Percentiles rank a stretch among this genome's conserved stretches.
Conservation (phyloP, 2,329 filamentous ascomycete genomes). For the Hymenoscyphus fraxineus region DNA sequence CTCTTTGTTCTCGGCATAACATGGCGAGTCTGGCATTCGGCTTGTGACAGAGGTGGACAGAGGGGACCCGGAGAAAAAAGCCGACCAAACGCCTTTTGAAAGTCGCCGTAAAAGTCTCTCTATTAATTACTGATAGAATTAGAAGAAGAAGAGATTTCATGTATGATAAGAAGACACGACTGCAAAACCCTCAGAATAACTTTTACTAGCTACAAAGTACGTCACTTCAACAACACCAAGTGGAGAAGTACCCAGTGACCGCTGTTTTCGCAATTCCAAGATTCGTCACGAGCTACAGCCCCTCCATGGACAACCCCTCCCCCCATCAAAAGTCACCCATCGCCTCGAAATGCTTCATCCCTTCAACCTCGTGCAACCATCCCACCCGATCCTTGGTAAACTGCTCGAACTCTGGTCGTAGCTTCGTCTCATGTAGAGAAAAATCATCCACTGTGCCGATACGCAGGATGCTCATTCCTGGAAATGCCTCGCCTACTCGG, state of each 20-base stretch:
- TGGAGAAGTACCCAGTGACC: too few species aligned
- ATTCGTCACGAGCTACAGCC: too few species aligned
- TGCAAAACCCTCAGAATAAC: too few species aligned
- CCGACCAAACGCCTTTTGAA: background rate
- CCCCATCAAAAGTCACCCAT: background rate
- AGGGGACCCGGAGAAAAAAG: background rate
- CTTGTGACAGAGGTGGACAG: background rate
- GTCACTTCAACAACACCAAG: too few species aligned
- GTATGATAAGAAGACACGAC: too few species aligned
- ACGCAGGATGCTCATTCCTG: conserved; percentile 46
- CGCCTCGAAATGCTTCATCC: conserved; percentile 5
- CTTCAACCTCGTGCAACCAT: conserved; percentile 37
- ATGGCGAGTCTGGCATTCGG: background rate
- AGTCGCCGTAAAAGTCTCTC: too few species aligned
- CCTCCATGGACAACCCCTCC: too few species aligned
- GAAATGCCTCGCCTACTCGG: conserved; percentile 42
- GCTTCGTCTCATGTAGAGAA: conserved; percentile 49
- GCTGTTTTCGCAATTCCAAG: too few species aligned
- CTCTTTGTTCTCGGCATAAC: background rate
- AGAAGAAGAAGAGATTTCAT: too few species aligned
- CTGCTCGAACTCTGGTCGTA: conserved; percentile 50
- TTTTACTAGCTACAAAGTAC: too few species aligned
- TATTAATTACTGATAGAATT: too few species aligned
- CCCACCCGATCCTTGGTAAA: conserved; percentile 48
- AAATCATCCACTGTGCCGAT: conserved; percentile 62